Evolutionary conservation across 1,284 basidiomycete species (phyloP).

Genomic region (Tetrapyrgos nigripes): DNA sequence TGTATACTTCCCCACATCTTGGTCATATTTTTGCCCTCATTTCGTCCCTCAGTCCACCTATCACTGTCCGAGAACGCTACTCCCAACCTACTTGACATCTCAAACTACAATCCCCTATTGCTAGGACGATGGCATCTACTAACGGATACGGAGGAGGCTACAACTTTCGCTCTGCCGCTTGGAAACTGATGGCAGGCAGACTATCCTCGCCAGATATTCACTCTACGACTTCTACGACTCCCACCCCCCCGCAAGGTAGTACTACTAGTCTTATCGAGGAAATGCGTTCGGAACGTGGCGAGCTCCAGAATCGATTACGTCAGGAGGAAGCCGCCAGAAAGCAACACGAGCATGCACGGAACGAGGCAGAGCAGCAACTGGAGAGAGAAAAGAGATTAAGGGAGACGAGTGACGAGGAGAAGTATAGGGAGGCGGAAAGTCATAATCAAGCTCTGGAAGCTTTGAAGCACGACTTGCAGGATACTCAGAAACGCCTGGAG

Average conservation of each 20-base stretch:
- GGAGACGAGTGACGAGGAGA: not conserved
- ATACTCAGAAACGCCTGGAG: not conserved
- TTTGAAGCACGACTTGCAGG: not conserved
- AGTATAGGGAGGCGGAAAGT: not conserved
- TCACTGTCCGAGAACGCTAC: no score
- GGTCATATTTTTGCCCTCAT: no score
- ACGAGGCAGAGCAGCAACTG: not conserved
- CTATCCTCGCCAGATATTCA: not conserved
- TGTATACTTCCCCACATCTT: no score
- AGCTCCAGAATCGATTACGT: not conserved
- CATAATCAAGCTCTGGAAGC: not conserved
- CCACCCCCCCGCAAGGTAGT: no score
- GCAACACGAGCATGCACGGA: not conserved
- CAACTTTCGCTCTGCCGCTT: slow-evolving; percentile 39
- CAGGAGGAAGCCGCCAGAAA: not conserved
- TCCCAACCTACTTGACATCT: no score
- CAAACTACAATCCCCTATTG: no score
- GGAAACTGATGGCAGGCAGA: slow-evolving; percentile 21
- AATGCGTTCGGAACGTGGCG: not conserved
- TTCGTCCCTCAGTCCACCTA: no score
- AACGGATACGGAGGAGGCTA: not conserved
- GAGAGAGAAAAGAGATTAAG: not conserved
- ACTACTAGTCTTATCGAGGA: not conserved
- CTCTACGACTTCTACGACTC: not conserved
- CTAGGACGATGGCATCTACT: no score